phyloP scores from a whole-genome alignment of 208 protist genomes.

The Trypanosoma avium region DNA sequence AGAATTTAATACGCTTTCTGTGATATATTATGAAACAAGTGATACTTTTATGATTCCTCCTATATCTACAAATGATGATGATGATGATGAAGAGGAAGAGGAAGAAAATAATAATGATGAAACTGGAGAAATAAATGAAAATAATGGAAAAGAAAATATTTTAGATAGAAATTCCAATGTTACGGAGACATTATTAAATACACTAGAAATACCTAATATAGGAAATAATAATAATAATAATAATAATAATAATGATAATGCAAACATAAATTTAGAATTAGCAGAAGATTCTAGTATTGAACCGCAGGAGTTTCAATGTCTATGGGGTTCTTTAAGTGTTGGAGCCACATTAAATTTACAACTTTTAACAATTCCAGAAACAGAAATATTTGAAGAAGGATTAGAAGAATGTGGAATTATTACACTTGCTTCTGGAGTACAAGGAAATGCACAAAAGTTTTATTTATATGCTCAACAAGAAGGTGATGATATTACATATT shows the following conservation, averaged over 20 bases:
- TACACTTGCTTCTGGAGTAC: conserved; percentile 52
- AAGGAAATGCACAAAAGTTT: conserved; percentile 36
- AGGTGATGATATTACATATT: conserved; percentile 21
- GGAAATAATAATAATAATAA: too few relatives aligned
- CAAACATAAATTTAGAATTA: conserved; percentile 25
- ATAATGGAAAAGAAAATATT: not conserved
- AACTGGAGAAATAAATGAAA: conserved; percentile 8
- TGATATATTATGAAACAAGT: conserved; percentile 73
- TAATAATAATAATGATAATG: too few relatives aligned
- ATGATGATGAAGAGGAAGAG: conserved; percentile 25
- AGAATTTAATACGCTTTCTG: conserved; percentile 89
- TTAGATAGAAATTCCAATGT: not conserved
- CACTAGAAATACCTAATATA: too few relatives aligned
- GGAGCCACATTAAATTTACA: conserved; percentile 25
- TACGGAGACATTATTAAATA: too few relatives aligned
- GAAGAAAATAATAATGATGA: conserved; percentile 12
- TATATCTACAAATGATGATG: conserved; percentile 3
- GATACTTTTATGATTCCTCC: conserved; percentile 33
- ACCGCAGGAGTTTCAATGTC: conserved; percentile 41
- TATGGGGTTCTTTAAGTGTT: conserved; percentile 26
- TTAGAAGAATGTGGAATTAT: conserved; percentile 46
- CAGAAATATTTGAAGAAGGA: conserved; percentile 34
- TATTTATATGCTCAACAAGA: conserved; percentile 52
- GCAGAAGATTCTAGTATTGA: conserved; percentile 40
- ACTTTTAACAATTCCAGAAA: not conserved